Evolutionary conservation across 805 yeast species (phyloP), one percentile per base, ranked within the genome.

Genomic region (Saturnispora ahearnii): DNA sequence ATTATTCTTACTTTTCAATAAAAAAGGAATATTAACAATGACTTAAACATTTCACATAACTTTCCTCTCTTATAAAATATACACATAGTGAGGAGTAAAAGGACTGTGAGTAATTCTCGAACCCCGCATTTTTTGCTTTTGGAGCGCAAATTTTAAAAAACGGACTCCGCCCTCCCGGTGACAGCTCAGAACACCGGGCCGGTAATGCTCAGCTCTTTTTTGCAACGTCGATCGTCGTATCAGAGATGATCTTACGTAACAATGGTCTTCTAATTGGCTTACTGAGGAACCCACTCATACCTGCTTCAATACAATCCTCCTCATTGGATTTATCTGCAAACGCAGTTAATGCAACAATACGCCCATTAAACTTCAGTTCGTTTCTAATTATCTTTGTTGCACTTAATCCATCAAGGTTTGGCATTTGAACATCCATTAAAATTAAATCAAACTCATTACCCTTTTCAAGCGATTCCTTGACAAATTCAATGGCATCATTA

Each of bases 351-450:
- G 97, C 98, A 36, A 91, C 93, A 51, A 93, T 89, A 0, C 97
- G 97, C 6, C 77, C 76, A 1, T 62, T 62, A 60, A 77, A 86
- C 5, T 74, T 69, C 52, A 85, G 64, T 41, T 84, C 81, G 15
- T 71, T 66, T 42, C 96, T 72, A 33, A 91, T 84, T 59, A 76
- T 72, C 53, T 72, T 78, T 0, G 98, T 89, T 0, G 97, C 96
- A 26, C 80, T 72, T 30, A 90, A 68, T 3, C 99, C 99, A 63
- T 91, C 97, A 56, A 89, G 73, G 59, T 79, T 82, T 4, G 98
- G 98, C 98, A 90, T 91, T 66, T 91, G 97, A 46, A 91, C 95
- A 65, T 91, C 99, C 99, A 91, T 91, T 62, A 91, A 87, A 2
- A 93, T 79, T 48, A 91, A 67, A 62, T 87, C 91, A 62, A 73